Conservation (phyloP, 108 stramenopile genomes). For the Skeletonema tropicum region DNA sequence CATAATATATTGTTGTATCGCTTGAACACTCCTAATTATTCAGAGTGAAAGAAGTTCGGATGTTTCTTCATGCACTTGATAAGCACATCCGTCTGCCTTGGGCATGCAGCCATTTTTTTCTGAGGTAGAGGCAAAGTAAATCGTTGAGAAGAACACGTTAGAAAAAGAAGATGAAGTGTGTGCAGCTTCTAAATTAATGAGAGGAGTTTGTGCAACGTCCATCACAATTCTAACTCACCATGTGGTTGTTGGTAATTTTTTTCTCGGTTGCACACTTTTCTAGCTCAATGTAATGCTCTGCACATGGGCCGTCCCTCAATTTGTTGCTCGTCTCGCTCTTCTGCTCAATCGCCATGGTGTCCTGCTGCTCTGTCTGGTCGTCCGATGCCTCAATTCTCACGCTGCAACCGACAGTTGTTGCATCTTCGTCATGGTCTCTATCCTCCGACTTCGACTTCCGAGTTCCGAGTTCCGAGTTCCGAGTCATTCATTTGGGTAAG, state of each 20-base stretch:
- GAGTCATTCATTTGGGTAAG: no score
- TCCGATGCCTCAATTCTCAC: no score
- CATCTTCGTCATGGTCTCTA: no score
- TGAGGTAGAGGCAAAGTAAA: not conserved
- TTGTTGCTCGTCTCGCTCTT: slow-evolving; percentile 11
- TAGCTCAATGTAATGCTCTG: slow-evolving; percentile 30
- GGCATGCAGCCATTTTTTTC: slow-evolving; percentile 22
- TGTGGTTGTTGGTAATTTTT: slow-evolving; percentile 23
- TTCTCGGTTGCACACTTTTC: slow-evolving; percentile 34
- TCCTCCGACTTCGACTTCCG: no score
- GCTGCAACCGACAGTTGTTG: no score
- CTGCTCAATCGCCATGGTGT: not conserved
- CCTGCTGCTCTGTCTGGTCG: not conserved
- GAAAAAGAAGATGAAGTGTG: not conserved
- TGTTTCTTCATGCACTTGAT: slow-evolving; percentile 32
- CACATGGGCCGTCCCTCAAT: slow-evolving; percentile 34
- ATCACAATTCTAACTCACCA: slow-evolving; percentile 22
- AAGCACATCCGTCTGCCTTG: slow-evolving; percentile 20
- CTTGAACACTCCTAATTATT: not conserved
- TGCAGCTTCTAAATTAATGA: no score
- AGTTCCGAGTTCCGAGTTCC: no score
- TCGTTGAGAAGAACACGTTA: not conserved
- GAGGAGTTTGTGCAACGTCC: not conserved
- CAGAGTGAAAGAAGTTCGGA: slow-evolving; percentile 17
- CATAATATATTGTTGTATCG: not conserved